Conservation (phyloP, 148 eudicot species). For the Limonium bicolor region DNA sequence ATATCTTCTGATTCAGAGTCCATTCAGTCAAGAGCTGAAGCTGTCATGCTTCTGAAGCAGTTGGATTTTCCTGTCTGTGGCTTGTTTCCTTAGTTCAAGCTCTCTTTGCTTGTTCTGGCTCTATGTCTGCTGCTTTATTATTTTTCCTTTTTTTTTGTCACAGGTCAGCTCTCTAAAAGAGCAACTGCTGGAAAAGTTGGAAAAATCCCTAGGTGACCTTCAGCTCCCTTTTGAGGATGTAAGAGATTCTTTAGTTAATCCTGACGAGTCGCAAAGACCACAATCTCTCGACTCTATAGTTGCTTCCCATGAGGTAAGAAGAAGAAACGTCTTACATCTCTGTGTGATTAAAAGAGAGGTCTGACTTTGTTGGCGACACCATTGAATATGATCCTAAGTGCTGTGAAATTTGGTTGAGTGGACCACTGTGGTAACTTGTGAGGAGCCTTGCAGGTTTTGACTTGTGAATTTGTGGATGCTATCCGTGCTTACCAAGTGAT, state of each 20-base stretch:
- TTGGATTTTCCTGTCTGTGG: conserved; percentile 83
- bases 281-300: conserved; percentile 21
- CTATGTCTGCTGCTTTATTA: too few relatives aligned
- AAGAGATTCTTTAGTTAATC: conserved; percentile 15
- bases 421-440: too few relatives aligned
- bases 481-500: conserved; percentile 77
- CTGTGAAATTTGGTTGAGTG: too few relatives aligned
- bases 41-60: conserved; percentile 97
- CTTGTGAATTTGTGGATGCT: conserved; percentile 85
- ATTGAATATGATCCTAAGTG: too few relatives aligned
- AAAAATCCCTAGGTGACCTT: conserved; percentile 61
- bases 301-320: conserved; percentile 49
- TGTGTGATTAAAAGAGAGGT: too few relatives aligned
- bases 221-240: conserved; percentile 38
- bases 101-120: too few relatives aligned
- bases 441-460: conserved; percentile 63
- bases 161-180: conserved; percentile 84
- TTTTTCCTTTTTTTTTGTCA: too few relatives aligned
- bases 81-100: too few relatives aligned
- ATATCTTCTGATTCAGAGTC: conserved; percentile 95
- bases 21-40: conserved; percentile 96
- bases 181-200: conserved; percentile 83
- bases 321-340: too few relatives aligned
- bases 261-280: conserved; percentile 22
- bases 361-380: too few relatives aligned